Evolutionary conservation across 495 filamentous ascomycete genomes (phyloP).

Genomic region (Daldinia vernicosa): DNA sequence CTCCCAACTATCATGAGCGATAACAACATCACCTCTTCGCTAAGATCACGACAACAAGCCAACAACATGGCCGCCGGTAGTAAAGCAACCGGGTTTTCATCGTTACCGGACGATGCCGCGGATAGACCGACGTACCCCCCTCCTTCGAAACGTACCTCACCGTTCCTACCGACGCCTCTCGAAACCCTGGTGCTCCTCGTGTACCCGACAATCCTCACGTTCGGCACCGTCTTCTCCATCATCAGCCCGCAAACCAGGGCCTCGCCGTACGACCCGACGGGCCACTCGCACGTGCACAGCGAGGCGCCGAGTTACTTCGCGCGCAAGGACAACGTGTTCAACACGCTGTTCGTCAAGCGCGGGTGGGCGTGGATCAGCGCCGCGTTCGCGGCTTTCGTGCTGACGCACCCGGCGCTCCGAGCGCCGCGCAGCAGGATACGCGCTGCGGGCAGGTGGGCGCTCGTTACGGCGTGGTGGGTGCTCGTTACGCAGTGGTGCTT

Average conservation of each 20-base stretch:
- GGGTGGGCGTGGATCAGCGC: constrained; percentile 91
- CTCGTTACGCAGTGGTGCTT: constrained; percentile 95
- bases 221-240: constrained; percentile 81
- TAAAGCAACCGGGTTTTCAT: constrained; percentile 1
- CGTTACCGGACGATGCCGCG: background rate
- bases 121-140: background rate
- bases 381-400: constrained; percentile 70
- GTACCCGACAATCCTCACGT: constrained; percentile 79
- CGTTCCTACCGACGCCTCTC: constrained; percentile 67
- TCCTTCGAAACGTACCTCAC: constrained; percentile 47
- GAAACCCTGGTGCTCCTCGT: constrained; percentile 68
- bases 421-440: constrained; percentile 53
- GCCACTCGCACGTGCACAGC: constrained; percentile 64
- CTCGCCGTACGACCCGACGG: constrained; percentile 63
- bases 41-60: constrained; percentile 28
- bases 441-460: constrained; percentile 70
- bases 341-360: constrained; percentile 89
- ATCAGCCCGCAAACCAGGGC: constrained; percentile 74
- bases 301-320: constrained; percentile 88
- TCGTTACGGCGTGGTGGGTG: constrained; percentile 79
- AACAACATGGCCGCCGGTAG: constrained; percentile 20
- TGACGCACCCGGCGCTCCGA: constrained; percentile 64
- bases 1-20: constrained; percentile 25
- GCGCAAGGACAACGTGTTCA: constrained; percentile 89
- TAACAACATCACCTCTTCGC: constrained; percentile 8